Evolutionary conservation across 805 yeast species (phyloP), one percentile per base, ranked within the genome.

Genomic region (Trichomonascus vanleenenianus): DNA sequence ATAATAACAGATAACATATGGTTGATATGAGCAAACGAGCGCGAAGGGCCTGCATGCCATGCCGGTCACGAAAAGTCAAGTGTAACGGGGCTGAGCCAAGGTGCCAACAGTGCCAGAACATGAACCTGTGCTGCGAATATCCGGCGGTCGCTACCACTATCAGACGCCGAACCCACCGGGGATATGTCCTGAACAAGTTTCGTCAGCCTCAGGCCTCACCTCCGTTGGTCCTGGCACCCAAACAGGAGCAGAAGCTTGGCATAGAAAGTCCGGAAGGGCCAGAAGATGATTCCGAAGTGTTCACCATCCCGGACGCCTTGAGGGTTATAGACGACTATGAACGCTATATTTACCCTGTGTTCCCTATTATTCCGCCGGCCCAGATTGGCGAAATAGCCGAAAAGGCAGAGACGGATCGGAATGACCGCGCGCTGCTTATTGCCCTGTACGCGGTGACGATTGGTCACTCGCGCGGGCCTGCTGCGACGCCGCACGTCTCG

Each of bases 51-150:
- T 49, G 52, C 30, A 51, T 47, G 15, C 46, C 34, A 12, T 49
- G 52, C 38, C 19, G 47, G 34, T 22, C 40, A 16, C 15, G 49
- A 25, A 49, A 49, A 32, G 50, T 49, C 32, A 47, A 49, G 35
- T 49, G 52, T 34, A 43, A 49, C 15, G 52, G 52, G 4, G 27
- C 14, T 12, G 16, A 16, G n/a, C 37, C 14, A 3, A 31, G 25
- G 18, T 48, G 50, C 33, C 34, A 41, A 20, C 47, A 44, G 19
- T 48, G 50, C 31, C 30, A 11, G 12, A 33, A 22, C 20, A 39
- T 46, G 18, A 40, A 39, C 15, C 40, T 46, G 20, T n/a, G 35
- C 30, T 46, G 49, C 36, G 39, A 16, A n/a, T 46, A 40, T 31
- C 22, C 42, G 7, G 27, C 8, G 7, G 8, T 22, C 27, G 4